These are phyloP conservation scores for Rosa persica DNA, from an alignment of 306 rosid genomes.

Conservation along the genomic window DNA sequence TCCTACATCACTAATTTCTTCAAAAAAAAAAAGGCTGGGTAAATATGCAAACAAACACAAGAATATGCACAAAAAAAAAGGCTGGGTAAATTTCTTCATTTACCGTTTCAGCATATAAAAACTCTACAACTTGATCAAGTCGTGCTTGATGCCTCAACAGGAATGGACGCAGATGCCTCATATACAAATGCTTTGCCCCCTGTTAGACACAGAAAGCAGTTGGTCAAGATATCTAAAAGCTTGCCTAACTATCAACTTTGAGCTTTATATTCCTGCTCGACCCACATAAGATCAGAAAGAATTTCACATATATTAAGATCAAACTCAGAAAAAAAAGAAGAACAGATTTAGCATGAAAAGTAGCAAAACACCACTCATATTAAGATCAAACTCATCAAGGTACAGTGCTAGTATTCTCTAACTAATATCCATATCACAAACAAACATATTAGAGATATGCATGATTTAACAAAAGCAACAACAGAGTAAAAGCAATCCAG, in stretches of 20 bases:
- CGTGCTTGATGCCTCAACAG: slow-evolving; percentile 50
- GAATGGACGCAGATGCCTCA: slow-evolving; percentile 50
- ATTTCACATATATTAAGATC: background rate
- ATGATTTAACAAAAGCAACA: background rate
- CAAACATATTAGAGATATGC: background rate
- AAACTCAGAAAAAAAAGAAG: background rate
- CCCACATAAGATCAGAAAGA: background rate
- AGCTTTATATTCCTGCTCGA: background rate
- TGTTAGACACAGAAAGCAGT: slow-evolving; percentile 23
- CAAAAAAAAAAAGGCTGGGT: background rate
- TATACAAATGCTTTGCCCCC: slow-evolving; percentile 53
- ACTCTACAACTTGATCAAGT: slow-evolving; percentile 41
- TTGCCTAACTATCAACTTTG: background rate
- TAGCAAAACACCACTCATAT: background rate
- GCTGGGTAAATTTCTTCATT: background rate
- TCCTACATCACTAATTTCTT: background rate
- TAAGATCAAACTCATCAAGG: background rate
- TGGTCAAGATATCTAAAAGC: slow-evolving; percentile 11
- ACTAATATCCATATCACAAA: background rate
- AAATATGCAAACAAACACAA: background rate
- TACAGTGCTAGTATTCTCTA: background rate
- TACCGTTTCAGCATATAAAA: slow-evolving; percentile 44
- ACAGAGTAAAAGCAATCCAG: background rate
- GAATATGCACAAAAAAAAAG: too few relatives aligned
- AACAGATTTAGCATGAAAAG: background rate